These are phyloP conservation scores for Zygoascus hellenicus DNA, from an alignment of 1,139 yeast genomes.

Conservation along the genomic window DNA sequence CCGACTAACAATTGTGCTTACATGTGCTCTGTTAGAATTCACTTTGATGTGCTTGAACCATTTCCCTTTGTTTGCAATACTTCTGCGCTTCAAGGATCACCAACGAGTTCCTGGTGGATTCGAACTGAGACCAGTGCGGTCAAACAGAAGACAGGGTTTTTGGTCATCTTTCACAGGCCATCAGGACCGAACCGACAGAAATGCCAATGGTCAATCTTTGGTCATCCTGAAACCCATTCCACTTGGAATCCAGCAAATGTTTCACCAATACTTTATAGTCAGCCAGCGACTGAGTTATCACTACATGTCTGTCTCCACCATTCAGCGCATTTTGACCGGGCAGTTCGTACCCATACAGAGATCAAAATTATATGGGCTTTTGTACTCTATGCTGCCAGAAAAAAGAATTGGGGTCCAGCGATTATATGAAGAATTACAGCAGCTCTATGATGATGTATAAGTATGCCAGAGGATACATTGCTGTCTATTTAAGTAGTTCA, in stretches of 20 bases:
- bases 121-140: conserved; percentile 34
- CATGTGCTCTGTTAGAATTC: conserved; percentile 54
- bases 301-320: conserved; percentile 40
- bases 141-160: conserved; percentile 24
- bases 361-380: conserved; percentile 41
- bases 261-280: conserved; percentile 43
- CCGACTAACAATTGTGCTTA: conserved; percentile 46
- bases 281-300: conserved; percentile 38
- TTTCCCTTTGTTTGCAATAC: conserved; percentile 76
- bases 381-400: conserved; percentile 48
- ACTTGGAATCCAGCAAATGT: conserved; percentile 40
- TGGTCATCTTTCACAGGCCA: background rate
- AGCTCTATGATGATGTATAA: background rate
- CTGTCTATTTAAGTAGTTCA: too few species aligned
- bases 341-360: conserved; percentile 44
- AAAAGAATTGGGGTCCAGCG: conserved; percentile 27
- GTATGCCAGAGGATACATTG: background rate
- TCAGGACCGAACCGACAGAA: conserved; percentile 24
- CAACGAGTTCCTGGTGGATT: conserved; percentile 90
- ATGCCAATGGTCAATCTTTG: conserved; percentile 23
- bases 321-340: conserved; percentile 41
- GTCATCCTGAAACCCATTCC: conserved; percentile 42
- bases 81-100: conserved; percentile 75
- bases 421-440: conserved; percentile 17
- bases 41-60: conserved; percentile 65